Percentiles rank a stretch among this genome's conserved stretches.
phyloP scores from a whole-genome alignment of 306 rosid genomes.

The Sophora flavescens region DNA sequence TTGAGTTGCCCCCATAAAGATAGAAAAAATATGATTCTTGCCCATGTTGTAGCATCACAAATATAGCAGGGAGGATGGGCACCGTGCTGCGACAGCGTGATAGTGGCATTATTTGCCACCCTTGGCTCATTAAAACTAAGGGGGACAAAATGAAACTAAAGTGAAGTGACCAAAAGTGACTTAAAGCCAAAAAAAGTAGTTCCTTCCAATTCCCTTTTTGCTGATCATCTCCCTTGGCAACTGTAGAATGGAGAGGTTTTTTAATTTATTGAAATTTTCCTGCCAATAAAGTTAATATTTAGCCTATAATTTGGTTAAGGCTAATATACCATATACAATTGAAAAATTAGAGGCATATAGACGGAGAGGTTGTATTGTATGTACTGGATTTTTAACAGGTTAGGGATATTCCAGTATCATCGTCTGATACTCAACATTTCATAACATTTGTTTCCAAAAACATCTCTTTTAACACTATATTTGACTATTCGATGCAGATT shows the following conservation, averaged over 20 bases:
- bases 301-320: constrained; percentile 29
- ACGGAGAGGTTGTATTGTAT: constrained; percentile 6
- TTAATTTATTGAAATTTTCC: neutral
- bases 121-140: neutral
- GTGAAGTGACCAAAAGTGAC: neutral
- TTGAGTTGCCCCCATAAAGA: too few species aligned
- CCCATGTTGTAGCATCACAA: too few species aligned
- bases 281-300: constrained; percentile 18
- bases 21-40: too few species aligned
- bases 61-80: too few species aligned
- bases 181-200: neutral
- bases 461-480: constrained; percentile 26
- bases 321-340: constrained; percentile 14
- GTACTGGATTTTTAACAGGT: constrained; percentile 4
- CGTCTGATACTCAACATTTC: constrained; percentile 27
- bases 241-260: constrained; percentile 5
- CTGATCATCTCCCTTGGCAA: neutral
- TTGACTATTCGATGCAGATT: constrained; percentile 58
- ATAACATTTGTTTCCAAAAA: constrained; percentile 1
- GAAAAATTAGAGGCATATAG: constrained; percentile 3
- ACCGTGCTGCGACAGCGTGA: too few species aligned
- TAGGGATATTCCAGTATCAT: constrained; percentile 30
- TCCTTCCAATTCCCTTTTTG: neutral
- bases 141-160: neutral
- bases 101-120: too few species aligned